Evolutionary conservation across 2,329 filamentous ascomycete species (phyloP).

Genomic region (Pochonia chlamydosporia): DNA sequence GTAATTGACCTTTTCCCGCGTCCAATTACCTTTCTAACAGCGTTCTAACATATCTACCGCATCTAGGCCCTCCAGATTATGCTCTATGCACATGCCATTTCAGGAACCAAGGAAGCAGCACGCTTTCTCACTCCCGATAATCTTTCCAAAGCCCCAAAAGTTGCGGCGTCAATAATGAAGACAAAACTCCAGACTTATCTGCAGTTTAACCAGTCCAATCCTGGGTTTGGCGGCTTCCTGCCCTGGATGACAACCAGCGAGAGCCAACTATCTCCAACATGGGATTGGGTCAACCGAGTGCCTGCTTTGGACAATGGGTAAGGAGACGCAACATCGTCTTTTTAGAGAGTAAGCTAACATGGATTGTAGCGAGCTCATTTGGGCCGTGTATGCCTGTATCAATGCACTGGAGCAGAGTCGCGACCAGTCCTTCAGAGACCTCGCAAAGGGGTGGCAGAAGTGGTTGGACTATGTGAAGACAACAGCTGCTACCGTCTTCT

Average conservation of each 20-base stretch:
- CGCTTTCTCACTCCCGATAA: slow-evolving; percentile 30
- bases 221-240: slow-evolving; percentile 34
- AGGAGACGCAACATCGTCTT: not conserved
- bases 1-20: slow-evolving; percentile 8
- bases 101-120: slow-evolving; percentile 30
- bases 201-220: slow-evolving; percentile 33
- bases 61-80: slow-evolving; percentile 34
- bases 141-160: slow-evolving; percentile 21
- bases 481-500: slow-evolving; percentile 31
- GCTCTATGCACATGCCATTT: slow-evolving; percentile 34
- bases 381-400: slow-evolving; percentile 35
- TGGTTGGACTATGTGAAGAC: slow-evolving; percentile 35
- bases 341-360: not conserved
- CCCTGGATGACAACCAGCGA: slow-evolving; percentile 30
- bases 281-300: slow-evolving; percentile 32
- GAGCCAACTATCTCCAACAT: slow-evolving; percentile 24
- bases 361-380: slow-evolving; percentile 30
- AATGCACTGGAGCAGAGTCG: slow-evolving; percentile 26
- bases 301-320: slow-evolving; percentile 36
- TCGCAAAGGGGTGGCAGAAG: slow-evolving; percentile 28
- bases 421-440: slow-evolving; percentile 16
- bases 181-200: slow-evolving; percentile 33
- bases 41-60: not conserved
- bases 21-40: not conserved
- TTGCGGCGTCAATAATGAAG: slow-evolving; percentile 30